Conservation (phyloP, 2,329 filamentous ascomycete genomes). For the Leptosphaerulina australis region DNA sequence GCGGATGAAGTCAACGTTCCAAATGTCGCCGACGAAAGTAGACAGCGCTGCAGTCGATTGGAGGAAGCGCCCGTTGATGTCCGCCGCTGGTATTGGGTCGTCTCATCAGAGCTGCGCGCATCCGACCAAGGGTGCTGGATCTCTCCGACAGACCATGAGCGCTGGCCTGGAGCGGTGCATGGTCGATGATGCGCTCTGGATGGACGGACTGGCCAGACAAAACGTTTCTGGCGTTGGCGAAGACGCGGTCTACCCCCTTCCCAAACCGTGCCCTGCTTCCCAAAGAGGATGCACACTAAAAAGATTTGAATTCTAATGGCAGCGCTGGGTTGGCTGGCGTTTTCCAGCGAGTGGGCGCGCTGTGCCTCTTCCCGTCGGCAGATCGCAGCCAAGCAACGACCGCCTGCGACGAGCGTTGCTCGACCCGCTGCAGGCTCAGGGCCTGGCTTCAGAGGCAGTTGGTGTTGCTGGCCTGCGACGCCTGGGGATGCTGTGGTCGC, state of each 20-base stretch:
- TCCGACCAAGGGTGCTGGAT: slow-evolving; percentile 22
- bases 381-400: slow-evolving; percentile 31
- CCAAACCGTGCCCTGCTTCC: slow-evolving; percentile 27
- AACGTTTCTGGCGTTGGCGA: slow-evolving; percentile 22
- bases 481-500: slow-evolving; percentile 13
- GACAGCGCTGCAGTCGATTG: slow-evolving; percentile 6
- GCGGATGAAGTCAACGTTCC: slow-evolving; percentile 11
- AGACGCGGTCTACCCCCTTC: slow-evolving; percentile 18
- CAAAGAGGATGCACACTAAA: slow-evolving; percentile 18
- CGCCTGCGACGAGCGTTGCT: slow-evolving; percentile 18
- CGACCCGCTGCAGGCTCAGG: slow-evolving; percentile 15
- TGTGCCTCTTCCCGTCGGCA: slow-evolving; percentile 27
- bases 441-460: slow-evolving; percentile 2
- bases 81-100: slow-evolving; percentile 17
- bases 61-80: slow-evolving; percentile 20
- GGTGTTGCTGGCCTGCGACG: slow-evolving; percentile 5
- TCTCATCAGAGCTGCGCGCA: slow-evolving; percentile 19
- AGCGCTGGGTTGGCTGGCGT: slow-evolving; percentile 18
- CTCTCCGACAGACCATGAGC: slow-evolving; percentile 15
- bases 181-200: slow-evolving; percentile 14
- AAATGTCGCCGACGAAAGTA: slow-evolving; percentile 10
- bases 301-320: slow-evolving; percentile 32
- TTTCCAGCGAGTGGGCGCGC: slow-evolving; percentile 27
- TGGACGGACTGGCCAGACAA: slow-evolving; percentile 12
- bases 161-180: slow-evolving; percentile 14